phyloP scores from a whole-genome alignment of 148 eudicot genomes.

The Heliosperma pusillum region DNA sequence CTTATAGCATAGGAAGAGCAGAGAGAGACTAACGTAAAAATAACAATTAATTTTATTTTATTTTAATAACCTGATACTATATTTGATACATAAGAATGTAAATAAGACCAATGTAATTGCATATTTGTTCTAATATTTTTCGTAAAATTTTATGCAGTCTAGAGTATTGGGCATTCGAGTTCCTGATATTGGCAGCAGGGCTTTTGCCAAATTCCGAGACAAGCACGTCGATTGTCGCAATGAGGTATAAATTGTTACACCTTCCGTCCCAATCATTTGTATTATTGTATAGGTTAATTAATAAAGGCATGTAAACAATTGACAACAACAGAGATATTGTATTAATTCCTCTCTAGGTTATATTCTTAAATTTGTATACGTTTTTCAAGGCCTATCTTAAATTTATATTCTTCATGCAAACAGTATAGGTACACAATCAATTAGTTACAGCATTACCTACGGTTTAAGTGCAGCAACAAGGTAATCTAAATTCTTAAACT shows the following conservation, averaged over 20 bases:
- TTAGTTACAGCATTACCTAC: slow-evolving; percentile 59
- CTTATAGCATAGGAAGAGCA: too few species aligned
- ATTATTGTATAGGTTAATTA: too few species aligned
- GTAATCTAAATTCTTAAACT: slow-evolving; percentile 24
- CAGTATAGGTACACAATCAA: slow-evolving; percentile 75
- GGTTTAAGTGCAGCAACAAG: slow-evolving; percentile 86
- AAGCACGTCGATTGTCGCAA: slow-evolving; percentile 65
- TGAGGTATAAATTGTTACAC: slow-evolving; percentile 35
- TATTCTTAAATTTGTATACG: not conserved
- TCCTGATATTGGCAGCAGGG: slow-evolving; percentile 67
- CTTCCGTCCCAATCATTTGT: too few species aligned
- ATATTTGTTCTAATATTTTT: not conserved
- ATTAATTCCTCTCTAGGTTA: not conserved
- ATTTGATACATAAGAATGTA: too few species aligned
- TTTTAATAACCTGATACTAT: too few species aligned
- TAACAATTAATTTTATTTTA: too few species aligned
- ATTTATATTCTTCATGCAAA: not conserved
- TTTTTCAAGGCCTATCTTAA: not conserved
- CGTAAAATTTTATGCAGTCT: slow-evolving; percentile 32
- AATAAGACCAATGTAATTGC: too few species aligned
- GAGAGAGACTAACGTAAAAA: too few species aligned
- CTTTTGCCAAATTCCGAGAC: slow-evolving; percentile 61
- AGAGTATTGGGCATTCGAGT: slow-evolving; percentile 84
- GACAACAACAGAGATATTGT: too few species aligned
- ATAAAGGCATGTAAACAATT: too few species aligned